phyloP scores from a whole-genome alignment of 1,139 yeast genomes.

The Martiniozyma asiatica region DNA sequence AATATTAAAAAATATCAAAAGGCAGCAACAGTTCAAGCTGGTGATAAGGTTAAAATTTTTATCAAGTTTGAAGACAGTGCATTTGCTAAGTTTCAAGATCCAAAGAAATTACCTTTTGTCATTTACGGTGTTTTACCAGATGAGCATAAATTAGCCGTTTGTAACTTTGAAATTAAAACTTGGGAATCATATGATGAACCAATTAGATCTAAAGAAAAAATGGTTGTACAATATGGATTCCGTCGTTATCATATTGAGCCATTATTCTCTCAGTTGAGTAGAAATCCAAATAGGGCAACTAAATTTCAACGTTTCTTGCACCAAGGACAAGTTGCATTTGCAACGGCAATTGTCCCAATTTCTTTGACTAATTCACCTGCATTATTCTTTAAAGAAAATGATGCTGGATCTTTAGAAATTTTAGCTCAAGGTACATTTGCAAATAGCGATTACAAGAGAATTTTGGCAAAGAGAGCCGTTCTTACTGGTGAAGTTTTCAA shows the following conservation, averaged over 20 bases:
- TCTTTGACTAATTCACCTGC: slow-evolving; percentile 75
- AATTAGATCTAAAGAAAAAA: slow-evolving; percentile 63
- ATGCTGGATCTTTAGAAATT: slow-evolving; percentile 42
- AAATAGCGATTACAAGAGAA: slow-evolving; percentile 75
- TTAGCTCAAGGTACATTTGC: slow-evolving; percentile 86
- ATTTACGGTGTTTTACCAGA: slow-evolving; percentile 68
- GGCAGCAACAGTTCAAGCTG: slow-evolving; percentile 52
- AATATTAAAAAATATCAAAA: slow-evolving; percentile 49
- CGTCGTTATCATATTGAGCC: slow-evolving; percentile 84
- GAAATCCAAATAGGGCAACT: slow-evolving; percentile 74
- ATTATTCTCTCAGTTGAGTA: slow-evolving; percentile 66
- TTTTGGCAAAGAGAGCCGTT: slow-evolving; percentile 77
- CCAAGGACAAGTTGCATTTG: slow-evolving; percentile 62
- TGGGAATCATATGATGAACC: slow-evolving; percentile 88
- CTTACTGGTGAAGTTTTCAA: slow-evolving; percentile 92
- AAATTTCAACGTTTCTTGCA: slow-evolving; percentile 79
- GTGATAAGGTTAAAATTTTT: slow-evolving; percentile 48
- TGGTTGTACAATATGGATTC: slow-evolving; percentile 87
- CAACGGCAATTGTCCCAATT: slow-evolving; percentile 86
- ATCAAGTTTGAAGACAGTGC: slow-evolving; percentile 50
- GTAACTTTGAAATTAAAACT: slow-evolving; percentile 69
- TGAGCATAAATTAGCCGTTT: slow-evolving; percentile 77
- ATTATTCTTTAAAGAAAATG: slow-evolving; percentile 42
- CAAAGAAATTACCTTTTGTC: slow-evolving; percentile 38
- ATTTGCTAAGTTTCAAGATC: slow-evolving; percentile 29